Percentiles rank a stretch among this genome's conserved stretches.
These are phyloP conservation scores for Fusarium succisae DNA, from an alignment of 2,329 filamentous ascomycete genomes.

Conservation along the genomic window DNA sequence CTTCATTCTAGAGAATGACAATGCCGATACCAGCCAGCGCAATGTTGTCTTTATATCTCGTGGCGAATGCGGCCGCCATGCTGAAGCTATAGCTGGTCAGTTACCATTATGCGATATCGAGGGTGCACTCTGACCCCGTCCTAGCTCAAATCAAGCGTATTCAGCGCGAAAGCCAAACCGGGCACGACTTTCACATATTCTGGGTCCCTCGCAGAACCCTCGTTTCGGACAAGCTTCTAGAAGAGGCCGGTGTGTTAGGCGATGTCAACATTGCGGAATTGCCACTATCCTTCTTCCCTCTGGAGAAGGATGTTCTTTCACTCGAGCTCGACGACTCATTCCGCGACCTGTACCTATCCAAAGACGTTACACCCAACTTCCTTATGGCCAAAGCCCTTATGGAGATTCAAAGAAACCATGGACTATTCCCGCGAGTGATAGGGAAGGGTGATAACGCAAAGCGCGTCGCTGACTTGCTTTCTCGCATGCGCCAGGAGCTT, in stretches of 20 bases:
- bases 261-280: constrained; percentile 91
- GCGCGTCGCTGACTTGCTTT: constrained; percentile 83
- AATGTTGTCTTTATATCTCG: constrained; percentile 95
- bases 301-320: constrained; percentile 91
- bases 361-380: constrained; percentile 91
- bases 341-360: constrained; percentile 85
- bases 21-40: constrained; percentile 91
- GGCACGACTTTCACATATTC: constrained; percentile 96
- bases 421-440: constrained; percentile 91
- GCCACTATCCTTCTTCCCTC: constrained; percentile 86
- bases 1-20: constrained; percentile 95
- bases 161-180: constrained; percentile 85
- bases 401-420: constrained; percentile 90
- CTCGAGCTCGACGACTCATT: constrained; percentile 90
- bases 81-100: constrained; percentile 89
- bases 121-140: constrained; percentile 45
- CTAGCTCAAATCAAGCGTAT: constrained; percentile 91
- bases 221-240: constrained; percentile 89
- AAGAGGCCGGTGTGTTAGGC: constrained; percentile 91
- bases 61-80: constrained; percentile 86
- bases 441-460: constrained; percentile 97
- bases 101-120: neutral
- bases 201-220: constrained; percentile 94
- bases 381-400: constrained; percentile 91
- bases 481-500: constrained; percentile 91